Evolutionary conservation across 1,284 basidiomycete genomes (phyloP).

Genomic region (Athelia sp.): DNA sequence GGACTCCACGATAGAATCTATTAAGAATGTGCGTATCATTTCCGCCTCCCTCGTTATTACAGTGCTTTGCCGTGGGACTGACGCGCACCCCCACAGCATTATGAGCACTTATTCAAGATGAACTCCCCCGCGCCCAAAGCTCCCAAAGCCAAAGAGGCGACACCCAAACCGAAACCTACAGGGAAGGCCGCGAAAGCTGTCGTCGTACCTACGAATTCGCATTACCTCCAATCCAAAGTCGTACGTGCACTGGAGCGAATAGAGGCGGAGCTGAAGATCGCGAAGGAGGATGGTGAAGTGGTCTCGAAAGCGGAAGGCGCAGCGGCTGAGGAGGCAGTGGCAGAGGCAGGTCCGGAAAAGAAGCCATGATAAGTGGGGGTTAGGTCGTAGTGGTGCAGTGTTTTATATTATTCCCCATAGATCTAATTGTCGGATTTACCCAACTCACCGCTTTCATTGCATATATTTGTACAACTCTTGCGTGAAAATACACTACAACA

Average conservation of each 20-base stretch:
- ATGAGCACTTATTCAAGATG: slow-evolving; percentile 89
- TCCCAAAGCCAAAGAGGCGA: slow-evolving; percentile 30
- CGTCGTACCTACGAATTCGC: slow-evolving; percentile 60
- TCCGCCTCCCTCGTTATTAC: neutral
- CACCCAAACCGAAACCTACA: slow-evolving; percentile 14
- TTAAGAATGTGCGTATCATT: slow-evolving; percentile 60
- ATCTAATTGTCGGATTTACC: no score
- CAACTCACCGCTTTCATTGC: no score
- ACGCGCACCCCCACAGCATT: slow-evolving; percentile 52
- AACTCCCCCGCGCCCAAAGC: slow-evolving; percentile 71
- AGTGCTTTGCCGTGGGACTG: neutral
- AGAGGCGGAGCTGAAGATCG: slow-evolving; percentile 71
- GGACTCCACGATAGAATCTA: slow-evolving; percentile 61
- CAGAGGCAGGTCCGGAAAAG: no score
- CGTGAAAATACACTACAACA: no score
- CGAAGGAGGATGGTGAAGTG: slow-evolving; percentile 22
- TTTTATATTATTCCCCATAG: no score
- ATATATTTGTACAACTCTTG: no score
- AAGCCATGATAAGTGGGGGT: no score
- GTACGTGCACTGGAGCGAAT: slow-evolving; percentile 92
- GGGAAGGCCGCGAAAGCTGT: slow-evolving; percentile 27
- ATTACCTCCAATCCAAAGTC: slow-evolving; percentile 97
- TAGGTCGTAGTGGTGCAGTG: no score
- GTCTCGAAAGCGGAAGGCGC: no score
- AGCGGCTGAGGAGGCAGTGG: no score